phyloP scores from a whole-genome alignment of 768 basidiomycete genomes.

The Phaffia australis region DNA sequence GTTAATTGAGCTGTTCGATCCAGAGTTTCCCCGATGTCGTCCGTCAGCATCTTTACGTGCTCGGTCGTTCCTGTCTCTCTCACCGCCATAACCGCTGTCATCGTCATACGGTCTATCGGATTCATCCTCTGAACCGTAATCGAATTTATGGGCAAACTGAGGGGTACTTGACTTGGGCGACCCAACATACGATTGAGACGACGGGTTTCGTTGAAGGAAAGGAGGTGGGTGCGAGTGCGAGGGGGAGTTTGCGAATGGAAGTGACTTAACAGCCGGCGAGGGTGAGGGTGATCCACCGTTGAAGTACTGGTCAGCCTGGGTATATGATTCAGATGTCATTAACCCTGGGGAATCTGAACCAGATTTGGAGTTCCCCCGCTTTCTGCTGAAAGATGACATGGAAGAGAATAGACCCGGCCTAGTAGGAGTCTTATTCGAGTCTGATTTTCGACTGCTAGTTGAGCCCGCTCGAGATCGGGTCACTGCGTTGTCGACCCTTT shows the following conservation, averaged over 20 bases:
- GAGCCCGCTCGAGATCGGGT: slow-evolving; percentile 7
- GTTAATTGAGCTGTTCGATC: too few relatives aligned
- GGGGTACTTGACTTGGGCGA: background rate
- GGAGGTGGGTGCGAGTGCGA: background rate
- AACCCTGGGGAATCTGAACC: background rate
- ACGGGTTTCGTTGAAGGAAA: slow-evolving; percentile 1
- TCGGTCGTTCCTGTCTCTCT: too few relatives aligned
- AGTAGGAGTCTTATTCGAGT: background rate
- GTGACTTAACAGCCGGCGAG: background rate
- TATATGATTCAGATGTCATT: background rate
- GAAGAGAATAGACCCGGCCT: slow-evolving; percentile 14
- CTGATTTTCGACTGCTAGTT: slow-evolving; percentile 4
- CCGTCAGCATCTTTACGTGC: too few relatives aligned
- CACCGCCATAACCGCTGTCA: too few relatives aligned
- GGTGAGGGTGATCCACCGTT: background rate
- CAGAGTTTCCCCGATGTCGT: too few relatives aligned
- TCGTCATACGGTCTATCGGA: too few relatives aligned
- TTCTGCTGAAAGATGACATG: slow-evolving; percentile 16
- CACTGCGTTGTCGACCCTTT: slow-evolving; percentile 11
- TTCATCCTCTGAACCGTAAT: too few relatives aligned
- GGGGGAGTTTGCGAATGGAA: background rate
- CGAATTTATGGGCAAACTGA: too few relatives aligned
- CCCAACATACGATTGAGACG: background rate
- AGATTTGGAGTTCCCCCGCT: slow-evolving; percentile 11
- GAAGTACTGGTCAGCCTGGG: background rate